phyloP scores from a whole-genome alignment of 73 alveolate species.

The Paramecium tetraurelia region DNA sequence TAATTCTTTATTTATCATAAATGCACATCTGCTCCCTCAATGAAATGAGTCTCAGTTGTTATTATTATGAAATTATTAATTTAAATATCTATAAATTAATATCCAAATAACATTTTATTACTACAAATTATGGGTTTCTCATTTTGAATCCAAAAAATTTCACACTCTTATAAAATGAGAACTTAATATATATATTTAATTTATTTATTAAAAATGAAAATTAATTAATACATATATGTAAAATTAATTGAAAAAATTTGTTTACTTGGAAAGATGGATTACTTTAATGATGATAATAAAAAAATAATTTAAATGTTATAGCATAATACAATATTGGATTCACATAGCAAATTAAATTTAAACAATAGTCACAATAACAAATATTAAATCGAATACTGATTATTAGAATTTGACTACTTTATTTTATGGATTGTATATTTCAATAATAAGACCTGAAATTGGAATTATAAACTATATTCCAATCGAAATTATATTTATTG shows the following conservation, averaged over 20 bases:
- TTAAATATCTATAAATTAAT: background rate
- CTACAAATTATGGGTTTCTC: background rate
- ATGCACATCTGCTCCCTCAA: background rate
- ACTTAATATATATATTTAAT: background rate
- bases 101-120: background rate
- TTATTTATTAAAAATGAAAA: background rate
- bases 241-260: background rate
- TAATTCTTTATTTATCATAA: background rate
- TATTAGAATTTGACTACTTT: background rate
- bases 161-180: background rate
- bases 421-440: background rate
- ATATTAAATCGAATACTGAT: background rate
- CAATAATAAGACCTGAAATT: background rate
- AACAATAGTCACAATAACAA: background rate
- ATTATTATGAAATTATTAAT: background rate
- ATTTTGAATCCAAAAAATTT: background rate
- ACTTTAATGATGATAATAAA: background rate
- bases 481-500: background rate
- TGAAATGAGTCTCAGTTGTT: background rate
- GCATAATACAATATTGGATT: background rate
- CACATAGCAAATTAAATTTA: background rate
- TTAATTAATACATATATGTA: background rate
- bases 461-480: background rate
- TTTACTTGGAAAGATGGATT: background rate
- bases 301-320: background rate